These are phyloP conservation scores for Cerrena zonata DNA, from an alignment of 1,284 basidiomycete species.

Conservation along the genomic window DNA sequence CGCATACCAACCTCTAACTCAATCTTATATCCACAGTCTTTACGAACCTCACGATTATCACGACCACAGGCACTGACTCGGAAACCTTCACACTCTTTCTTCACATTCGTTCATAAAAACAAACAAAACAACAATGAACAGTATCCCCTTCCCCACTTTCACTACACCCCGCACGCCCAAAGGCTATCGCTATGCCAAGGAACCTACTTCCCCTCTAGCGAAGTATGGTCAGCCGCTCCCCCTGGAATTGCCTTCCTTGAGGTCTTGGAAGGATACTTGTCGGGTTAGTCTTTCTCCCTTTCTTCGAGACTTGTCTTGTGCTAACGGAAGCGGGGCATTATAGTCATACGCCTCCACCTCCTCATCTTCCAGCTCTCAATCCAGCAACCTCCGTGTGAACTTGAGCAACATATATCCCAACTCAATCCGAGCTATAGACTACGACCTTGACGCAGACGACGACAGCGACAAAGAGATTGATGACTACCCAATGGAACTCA, in stretches of 20 bases:
- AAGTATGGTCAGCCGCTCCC: constrained; percentile 7
- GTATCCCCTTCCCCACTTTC: constrained; percentile 10
- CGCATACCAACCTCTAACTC: neutral
- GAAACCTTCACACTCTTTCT: neutral
- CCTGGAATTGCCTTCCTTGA: constrained; percentile 8
- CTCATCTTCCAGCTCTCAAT: neutral
- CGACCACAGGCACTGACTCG: neutral
- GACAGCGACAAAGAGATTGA: neutral
- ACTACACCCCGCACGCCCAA: constrained; percentile 11
- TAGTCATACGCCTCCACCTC: neutral
- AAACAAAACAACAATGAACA: constrained; percentile 5
- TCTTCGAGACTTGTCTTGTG: neutral
- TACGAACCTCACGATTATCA: neutral
- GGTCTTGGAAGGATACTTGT: constrained; percentile 12
- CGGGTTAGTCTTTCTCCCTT: constrained; percentile 1
- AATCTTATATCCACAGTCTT: neutral
- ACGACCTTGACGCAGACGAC: neutral
- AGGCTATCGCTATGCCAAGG: constrained; percentile 6
- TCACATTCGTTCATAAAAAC: neutral
- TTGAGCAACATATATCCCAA: too few species aligned
- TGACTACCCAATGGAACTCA: neutral
- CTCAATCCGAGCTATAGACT: neutral
- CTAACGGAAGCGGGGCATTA: neutral
- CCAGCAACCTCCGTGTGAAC: neutral
- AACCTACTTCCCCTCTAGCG: constrained; percentile 10